A percentile compares a stretch with the other conserved stretches of the same genome.
Conservation (phyloP, 139 green algal genomes). For the Pleodorina starrii region DNA sequence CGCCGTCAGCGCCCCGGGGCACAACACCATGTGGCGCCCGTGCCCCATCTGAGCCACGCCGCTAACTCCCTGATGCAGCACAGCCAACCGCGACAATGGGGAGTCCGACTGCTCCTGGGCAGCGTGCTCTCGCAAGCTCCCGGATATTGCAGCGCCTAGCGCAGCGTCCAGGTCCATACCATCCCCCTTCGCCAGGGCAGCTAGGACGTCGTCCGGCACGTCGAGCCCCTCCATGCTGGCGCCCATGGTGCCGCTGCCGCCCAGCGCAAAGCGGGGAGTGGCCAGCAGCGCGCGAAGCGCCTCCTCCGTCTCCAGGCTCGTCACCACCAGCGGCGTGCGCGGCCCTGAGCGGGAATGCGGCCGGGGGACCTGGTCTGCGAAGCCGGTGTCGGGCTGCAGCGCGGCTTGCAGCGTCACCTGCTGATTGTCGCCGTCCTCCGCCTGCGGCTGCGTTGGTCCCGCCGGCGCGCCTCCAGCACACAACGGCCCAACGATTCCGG, state of each 20-base stretch:
- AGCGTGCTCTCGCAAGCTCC: neutral
- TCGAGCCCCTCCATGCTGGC: neutral
- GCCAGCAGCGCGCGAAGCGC: constrained; percentile 23
- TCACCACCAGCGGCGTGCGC: neutral
- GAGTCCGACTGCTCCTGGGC: neutral
- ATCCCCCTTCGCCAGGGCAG: constrained; percentile 6
- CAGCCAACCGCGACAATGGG: neutral
- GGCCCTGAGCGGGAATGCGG: neutral
- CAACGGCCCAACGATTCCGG: no score
- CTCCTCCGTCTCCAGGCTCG: constrained; percentile 41
- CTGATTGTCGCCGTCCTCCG: neutral
- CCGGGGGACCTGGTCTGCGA: neutral
- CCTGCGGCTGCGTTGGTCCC: neutral
- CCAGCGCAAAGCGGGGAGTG: neutral
- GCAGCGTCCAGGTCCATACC: neutral
- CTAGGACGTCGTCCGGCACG: constrained; percentile 32
- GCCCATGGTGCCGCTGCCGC: neutral
- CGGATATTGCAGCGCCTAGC: neutral
- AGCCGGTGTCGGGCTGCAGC: neutral
- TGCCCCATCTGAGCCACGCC: neutral
- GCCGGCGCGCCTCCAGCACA: neutral
- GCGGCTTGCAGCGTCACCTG: neutral
- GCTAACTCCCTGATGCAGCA: neutral
- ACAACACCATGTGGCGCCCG: neutral
- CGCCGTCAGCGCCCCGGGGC: neutral